Percentiles rank a stretch among this genome's conserved stretches.
These are phyloP conservation scores for Oryza punctata DNA, from an alignment of 176 grass and related monocot genomes.

Conservation along the genomic window DNA sequence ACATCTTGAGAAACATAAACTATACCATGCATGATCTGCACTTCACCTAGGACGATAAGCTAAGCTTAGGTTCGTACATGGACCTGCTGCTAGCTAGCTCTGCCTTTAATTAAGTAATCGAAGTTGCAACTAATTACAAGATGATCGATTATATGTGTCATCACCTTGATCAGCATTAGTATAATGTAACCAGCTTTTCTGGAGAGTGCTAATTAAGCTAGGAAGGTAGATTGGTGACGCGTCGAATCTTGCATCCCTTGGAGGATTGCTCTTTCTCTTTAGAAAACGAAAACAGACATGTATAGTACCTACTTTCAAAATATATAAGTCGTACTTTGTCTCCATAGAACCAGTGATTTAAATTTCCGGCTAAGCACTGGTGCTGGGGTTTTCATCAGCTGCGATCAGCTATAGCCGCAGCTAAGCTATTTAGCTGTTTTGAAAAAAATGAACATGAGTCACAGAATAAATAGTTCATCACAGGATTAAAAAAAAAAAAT, in stretches of 20 bases:
- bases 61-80: not conserved
- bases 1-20: not conserved
- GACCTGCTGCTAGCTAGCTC: too few species aligned
- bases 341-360: too few species aligned
- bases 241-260: conserved; percentile 14
- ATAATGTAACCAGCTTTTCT: not conserved
- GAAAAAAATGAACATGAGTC: too few species aligned
- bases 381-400: too few species aligned
- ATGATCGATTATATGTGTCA: not conserved
- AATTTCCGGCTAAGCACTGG: too few species aligned
- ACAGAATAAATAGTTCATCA: too few species aligned
- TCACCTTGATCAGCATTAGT: not conserved
- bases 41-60: not conserved
- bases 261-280: not conserved
- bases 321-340: too few species aligned
- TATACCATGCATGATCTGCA: not conserved
- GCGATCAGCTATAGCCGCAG: too few species aligned
- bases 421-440: too few species aligned
- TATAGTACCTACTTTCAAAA: not conserved
- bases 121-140: not conserved
- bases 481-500: too few species aligned
- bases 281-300: not conserved
- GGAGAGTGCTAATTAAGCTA: not conserved
- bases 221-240: not conserved
- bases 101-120: not conserved